Evolutionary conservation across 305 asterid genomes (phyloP).

Genomic region (Fraxinus latifolia): DNA sequence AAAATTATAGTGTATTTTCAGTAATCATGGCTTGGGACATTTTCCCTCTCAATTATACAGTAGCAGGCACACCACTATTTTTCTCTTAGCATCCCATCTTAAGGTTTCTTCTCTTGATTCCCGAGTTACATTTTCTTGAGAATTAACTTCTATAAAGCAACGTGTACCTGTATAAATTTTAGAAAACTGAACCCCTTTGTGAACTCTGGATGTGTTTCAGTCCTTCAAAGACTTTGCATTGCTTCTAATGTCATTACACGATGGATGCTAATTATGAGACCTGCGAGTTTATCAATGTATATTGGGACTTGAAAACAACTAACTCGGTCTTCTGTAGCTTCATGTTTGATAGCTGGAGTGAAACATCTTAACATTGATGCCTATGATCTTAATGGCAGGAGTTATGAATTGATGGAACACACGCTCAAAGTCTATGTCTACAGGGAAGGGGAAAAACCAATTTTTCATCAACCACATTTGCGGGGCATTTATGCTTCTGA

Average conservation of each 20-base stretch:
- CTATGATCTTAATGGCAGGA: slow-evolving; percentile 36
- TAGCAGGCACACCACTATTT: background rate
- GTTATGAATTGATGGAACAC: slow-evolving; percentile 55
- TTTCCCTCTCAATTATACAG: background rate
- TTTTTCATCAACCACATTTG: slow-evolving; percentile 47
- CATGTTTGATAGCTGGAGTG: background rate
- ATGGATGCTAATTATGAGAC: background rate
- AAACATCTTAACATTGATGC: background rate
- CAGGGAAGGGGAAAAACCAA: slow-evolving; percentile 55
- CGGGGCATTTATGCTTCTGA: slow-evolving; percentile 60
- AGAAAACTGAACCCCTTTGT: background rate
- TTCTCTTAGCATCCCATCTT: background rate
- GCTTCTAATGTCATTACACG: background rate
- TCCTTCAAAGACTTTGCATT: background rate
- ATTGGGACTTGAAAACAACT: background rate
- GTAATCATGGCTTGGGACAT: background rate
- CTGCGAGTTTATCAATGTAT: background rate
- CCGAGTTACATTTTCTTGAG: background rate
- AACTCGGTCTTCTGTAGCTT: background rate
- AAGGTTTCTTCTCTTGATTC: background rate
- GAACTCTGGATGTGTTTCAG: background rate
- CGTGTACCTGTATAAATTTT: background rate
- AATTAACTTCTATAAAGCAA: background rate
- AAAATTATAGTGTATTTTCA: background rate
- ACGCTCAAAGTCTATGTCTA: slow-evolving; percentile 51